Conservation (phyloP, 352 stramenopile genomes). For the Pythium vanterpoolii region DNA sequence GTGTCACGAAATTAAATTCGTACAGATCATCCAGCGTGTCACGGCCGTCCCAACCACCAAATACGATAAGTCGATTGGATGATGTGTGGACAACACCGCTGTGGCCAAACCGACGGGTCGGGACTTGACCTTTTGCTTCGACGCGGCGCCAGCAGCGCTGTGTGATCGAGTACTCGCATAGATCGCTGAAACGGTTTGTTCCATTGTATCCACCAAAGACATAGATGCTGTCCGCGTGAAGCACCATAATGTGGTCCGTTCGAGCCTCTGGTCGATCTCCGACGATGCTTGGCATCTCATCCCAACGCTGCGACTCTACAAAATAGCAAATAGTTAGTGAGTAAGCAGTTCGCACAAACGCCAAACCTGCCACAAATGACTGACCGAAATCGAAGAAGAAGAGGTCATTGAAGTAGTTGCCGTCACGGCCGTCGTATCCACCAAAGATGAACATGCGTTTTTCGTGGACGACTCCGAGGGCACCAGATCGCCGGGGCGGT, state of each 20-base stretch:
- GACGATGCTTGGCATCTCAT: slow-evolving; percentile 68
- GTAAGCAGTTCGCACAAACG: background rate
- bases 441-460: slow-evolving; percentile 89
- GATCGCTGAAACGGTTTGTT: slow-evolving; percentile 77
- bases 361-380: background rate
- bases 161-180: slow-evolving; percentile 68
- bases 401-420: slow-evolving; percentile 89
- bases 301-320: slow-evolving; percentile 56
- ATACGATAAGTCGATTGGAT: slow-evolving; percentile 76
- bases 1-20: slow-evolving; percentile 70
- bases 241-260: slow-evolving; percentile 87
- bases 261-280: slow-evolving; percentile 65
- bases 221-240: slow-evolving; percentile 76
- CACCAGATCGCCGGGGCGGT: slow-evolving; percentile 69
- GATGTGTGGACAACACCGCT: slow-evolving; percentile 70
- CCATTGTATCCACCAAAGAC: slow-evolving; percentile 90
- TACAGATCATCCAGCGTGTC: slow-evolving; percentile 84
- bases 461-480: slow-evolving; percentile 74
- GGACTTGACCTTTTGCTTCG: slow-evolving; percentile 41
- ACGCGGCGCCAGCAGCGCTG: slow-evolving; percentile 54
- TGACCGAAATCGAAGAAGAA: slow-evolving; percentile 86
- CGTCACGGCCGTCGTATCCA: slow-evolving; percentile 86
- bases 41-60: slow-evolving; percentile 84
- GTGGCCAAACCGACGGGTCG: slow-evolving; percentile 77
- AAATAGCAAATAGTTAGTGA: background rate